Base-by-base conservation (phyloP, 306 rosid genomes). In the Heteromeles arbutifolia region DNA sequence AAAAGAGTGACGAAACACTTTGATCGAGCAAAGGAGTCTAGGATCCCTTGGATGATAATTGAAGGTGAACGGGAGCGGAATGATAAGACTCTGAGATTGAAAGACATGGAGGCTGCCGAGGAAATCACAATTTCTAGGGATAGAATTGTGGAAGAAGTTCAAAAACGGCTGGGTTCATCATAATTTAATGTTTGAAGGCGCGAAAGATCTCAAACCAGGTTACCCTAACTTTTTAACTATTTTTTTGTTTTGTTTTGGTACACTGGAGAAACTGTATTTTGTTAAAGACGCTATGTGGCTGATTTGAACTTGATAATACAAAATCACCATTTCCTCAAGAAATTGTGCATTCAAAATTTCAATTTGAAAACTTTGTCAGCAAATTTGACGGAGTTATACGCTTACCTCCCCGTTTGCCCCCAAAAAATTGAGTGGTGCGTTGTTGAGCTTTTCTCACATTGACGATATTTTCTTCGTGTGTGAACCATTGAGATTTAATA, bases 11-110 rank as follows among this genome's bases (percentile, higher is more conserved):
- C 10, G 50, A 95, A 95, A 81, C 97, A 89, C 84, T 77, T 89
- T 22, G 93, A 92, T 54, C 90, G 89, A 76, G 98, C 91, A 24
- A 82, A 65, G 80, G 96, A 92, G 44, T 89, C 93, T 32, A 83
- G 82, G 77, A 90, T 95, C 57, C 97, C 97, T n/a, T 92, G 91
- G 95, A 92, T 95, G 89, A 74, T 95, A 57, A 70, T 92, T 26
- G 87, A 86, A 61, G 96, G 96, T 14, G 97, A 95, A 67, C 89
- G 86, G 39, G 93, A 90, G 80, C 26, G 80, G 85, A 87, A 73
- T 5, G 94, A 86, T 78, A 95, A 93, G 69, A 71, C 83, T 18
- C 91, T 92, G 70, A 86, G 65, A 69, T 76, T 92, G 58, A 95
- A 92, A 75, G 79, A 86, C 29, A 69, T 89, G 4, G 90, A 82